Base-by-base conservation (phyloP, 2,329 filamentous ascomycete genomes). In the Didymella lethalis region DNA sequence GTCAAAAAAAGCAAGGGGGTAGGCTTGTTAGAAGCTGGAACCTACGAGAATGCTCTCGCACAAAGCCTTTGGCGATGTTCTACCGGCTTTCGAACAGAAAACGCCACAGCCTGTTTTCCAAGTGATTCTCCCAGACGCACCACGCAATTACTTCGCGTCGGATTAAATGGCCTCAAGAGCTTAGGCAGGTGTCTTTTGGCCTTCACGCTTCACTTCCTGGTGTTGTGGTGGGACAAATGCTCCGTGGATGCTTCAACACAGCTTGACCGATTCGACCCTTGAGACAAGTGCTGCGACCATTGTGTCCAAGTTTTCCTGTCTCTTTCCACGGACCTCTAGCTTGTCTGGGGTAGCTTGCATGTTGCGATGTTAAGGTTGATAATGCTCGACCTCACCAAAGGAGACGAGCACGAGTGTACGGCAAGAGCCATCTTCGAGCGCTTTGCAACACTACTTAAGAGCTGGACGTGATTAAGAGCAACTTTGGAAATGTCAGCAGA, bases 21-120 rank as follows among this genome's bases (percentile, higher is more conserved):
- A 29, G 48, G n/a, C 29, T 31, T 44, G 6, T 29, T 18, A 53
- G 38, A 18, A 34, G 28, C 48, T 49, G 31, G 48, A 48, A 26
- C 18, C n/a, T 53, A 31, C 29, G 48, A 48, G 44, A 45, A 43
- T 8, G 31, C 44, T n/a, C 28, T 20, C 29, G 43, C 38, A 48
- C 14, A 45, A 29, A 38, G 36, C 20, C 49, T 20, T 18, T 3
- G 28, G 18, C 36, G 36, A 6, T 25, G 26, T 45, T 7, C 14
- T 32, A n/a, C 18, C 34, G 20, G 18, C 20, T 31, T 12, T 36
- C 26, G 3, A 38, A 25, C 26, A 18, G 29, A 23, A 40, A 18
- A 16, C 25, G 23, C 47, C 25, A 8, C 16, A 7, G 7, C 23
- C 40, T 16, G 10, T 11, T 11, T 34, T 10, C 12, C 31, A 4